phyloP scores from a whole-genome alignment of 805 yeast genomes.

The Sugiyamaella qingdaonensis region DNA sequence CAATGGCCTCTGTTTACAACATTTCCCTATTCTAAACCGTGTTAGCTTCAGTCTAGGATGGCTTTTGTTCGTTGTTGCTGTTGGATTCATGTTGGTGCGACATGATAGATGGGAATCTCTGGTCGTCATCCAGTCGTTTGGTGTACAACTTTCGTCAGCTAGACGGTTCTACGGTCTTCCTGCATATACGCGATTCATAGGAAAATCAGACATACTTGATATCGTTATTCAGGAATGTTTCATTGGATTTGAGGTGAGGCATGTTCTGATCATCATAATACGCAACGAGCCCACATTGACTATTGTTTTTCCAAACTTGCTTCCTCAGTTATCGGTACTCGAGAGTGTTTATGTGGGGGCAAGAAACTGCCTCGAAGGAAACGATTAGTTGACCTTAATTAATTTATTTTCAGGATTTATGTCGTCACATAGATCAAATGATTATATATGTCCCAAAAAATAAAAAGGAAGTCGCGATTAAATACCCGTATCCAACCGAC shows the following conservation, averaged over 20 bases:
- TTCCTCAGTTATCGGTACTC: slow-evolving; percentile 19
- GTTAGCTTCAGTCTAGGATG: not conserved
- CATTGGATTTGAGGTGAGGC: slow-evolving; percentile 59
- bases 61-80: slow-evolving; percentile 9
- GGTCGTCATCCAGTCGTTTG: slow-evolving; percentile 42
- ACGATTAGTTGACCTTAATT: not conserved
- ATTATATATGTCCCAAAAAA: not conserved
- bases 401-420: not conserved
- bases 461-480: slow-evolving; percentile 17
- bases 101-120: slow-evolving; percentile 34
- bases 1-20: too few species aligned
- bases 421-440: not conserved
- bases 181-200: slow-evolving; percentile 44
- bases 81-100: slow-evolving; percentile 5
- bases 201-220: slow-evolving; percentile 55
- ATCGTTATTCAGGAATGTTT: slow-evolving; percentile 75
- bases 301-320: slow-evolving; percentile 28
- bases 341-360: slow-evolving; percentile 21
- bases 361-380: slow-evolving; percentile 9
- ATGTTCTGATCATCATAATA: slow-evolving; percentile 57
- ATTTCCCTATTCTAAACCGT: not conserved
- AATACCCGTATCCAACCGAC: slow-evolving; percentile 6
- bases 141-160: slow-evolving; percentile 42
- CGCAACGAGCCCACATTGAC: slow-evolving; percentile 34
- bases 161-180: slow-evolving; percentile 29